These are phyloP conservation scores for Penicillium sp. DNA, from an alignment of 2,329 filamentous ascomycete species.

Conservation along the genomic window DNA sequence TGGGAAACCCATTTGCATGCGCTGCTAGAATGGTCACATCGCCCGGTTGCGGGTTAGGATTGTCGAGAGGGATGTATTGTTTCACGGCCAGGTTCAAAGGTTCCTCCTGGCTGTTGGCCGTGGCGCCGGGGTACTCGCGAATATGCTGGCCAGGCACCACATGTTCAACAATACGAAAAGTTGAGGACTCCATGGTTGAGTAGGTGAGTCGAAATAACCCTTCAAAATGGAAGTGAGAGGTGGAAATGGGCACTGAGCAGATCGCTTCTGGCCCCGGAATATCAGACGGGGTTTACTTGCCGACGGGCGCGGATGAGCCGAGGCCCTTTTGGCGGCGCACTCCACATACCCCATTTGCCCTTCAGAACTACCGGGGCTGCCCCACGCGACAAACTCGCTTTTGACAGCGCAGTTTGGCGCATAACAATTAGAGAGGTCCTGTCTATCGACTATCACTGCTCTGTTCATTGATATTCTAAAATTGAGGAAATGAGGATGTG, in stretches of 20 bases:
- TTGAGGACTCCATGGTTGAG: slow-evolving; percentile 49
- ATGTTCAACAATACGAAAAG: slow-evolving; percentile 70
- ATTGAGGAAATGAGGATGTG: too few relatives aligned
- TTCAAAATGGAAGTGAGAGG: not conserved
- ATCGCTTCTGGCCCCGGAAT: slow-evolving; percentile 6
- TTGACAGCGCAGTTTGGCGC: too few relatives aligned
- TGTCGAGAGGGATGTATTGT: slow-evolving; percentile 81
- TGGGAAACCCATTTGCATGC: slow-evolving; percentile 92
- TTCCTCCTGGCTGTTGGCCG: slow-evolving; percentile 73
- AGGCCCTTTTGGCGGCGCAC: slow-evolving; percentile 8
- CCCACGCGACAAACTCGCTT: too few relatives aligned
- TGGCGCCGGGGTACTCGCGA: slow-evolving; percentile 77
- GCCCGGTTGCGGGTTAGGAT: slow-evolving; percentile 68
- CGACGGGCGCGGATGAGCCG: slow-evolving; percentile 7
- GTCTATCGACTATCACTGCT: too few relatives aligned
- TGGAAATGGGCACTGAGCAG: not conserved
- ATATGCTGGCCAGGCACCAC: slow-evolving; percentile 75
- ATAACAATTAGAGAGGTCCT: too few relatives aligned
- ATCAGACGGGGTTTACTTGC: slow-evolving; percentile 7
- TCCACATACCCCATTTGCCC: slow-evolving; percentile 2
- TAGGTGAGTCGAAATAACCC: not conserved
- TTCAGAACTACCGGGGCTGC: slow-evolving; percentile 15
- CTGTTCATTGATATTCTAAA: too few relatives aligned
- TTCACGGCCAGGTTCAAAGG: slow-evolving; percentile 76
- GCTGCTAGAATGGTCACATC: slow-evolving; percentile 84